Percentiles rank a stretch among this genome's conserved stretches.
Evolutionary conservation across 139 green algal genomes (phyloP).

Genomic region (Tetraselmis chui): DNA sequence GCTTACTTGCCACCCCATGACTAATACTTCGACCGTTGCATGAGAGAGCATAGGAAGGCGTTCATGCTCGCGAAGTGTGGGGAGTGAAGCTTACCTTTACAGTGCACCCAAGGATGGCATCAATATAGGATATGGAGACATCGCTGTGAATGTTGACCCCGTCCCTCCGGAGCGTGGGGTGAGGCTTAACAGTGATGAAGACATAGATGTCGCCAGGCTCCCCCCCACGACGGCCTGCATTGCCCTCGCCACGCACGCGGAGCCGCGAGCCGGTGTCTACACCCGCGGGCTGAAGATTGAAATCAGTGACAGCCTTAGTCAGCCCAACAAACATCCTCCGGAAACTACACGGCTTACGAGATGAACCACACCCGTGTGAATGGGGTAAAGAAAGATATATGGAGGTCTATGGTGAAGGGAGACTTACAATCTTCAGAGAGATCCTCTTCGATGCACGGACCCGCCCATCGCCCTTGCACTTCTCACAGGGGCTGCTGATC

Average conservation of each 20-base stretch:
- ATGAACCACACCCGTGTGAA: too few relatives aligned
- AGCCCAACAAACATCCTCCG: too few relatives aligned
- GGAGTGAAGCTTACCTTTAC: slow-evolving; percentile 52
- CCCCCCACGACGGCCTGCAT: slow-evolving; percentile 53
- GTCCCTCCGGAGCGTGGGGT: slow-evolving; percentile 81
- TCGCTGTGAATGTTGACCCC: slow-evolving; percentile 82
- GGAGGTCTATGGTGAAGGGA: too few relatives aligned
- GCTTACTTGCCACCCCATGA: too few relatives aligned
- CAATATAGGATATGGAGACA: slow-evolving; percentile 67
- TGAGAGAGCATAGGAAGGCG: too few relatives aligned
- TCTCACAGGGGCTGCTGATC: slow-evolving; percentile 67
- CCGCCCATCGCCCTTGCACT: slow-evolving; percentile 85
- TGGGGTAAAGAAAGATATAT: too few relatives aligned
- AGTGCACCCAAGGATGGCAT: slow-evolving; percentile 91
- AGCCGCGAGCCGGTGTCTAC: slow-evolving; percentile 80
- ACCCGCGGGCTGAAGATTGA: slow-evolving; percentile 45
- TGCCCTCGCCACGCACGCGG: slow-evolving; percentile 77
- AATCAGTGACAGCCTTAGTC: too few relatives aligned
- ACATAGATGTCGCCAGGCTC: slow-evolving; percentile 90
- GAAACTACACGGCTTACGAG: too few relatives aligned
- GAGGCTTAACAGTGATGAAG: slow-evolving; percentile 75
- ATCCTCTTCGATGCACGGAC: slow-evolving; percentile 84
- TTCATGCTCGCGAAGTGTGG: too few relatives aligned
- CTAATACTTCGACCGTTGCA: too few relatives aligned
- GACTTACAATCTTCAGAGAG: slow-evolving; percentile 36